Evolutionary conservation across 2,329 filamentous ascomycete species (phyloP).

Genomic region (Thielaviopsis cerberus): DNA sequence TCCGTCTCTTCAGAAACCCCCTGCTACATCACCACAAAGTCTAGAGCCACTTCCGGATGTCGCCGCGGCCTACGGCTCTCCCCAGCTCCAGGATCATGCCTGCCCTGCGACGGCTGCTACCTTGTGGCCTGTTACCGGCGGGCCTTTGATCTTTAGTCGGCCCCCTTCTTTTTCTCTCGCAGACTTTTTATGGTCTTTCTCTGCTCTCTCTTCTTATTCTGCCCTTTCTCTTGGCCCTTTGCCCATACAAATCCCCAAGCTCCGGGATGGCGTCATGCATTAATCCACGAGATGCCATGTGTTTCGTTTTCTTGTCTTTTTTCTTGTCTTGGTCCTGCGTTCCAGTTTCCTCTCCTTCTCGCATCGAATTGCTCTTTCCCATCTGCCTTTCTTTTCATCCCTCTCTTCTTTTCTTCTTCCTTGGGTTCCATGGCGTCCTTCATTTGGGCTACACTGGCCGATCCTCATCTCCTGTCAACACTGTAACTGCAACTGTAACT

Average conservation of each 20-base stretch:
- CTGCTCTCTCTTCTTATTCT: not conserved
- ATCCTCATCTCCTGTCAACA: too few species aligned
- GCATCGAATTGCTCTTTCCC: not conserved
- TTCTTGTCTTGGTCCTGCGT: not conserved
- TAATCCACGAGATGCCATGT: not conserved
- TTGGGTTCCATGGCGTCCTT: too few species aligned
- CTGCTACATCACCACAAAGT: too few species aligned
- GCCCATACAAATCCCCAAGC: not conserved
- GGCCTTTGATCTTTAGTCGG: too few species aligned
- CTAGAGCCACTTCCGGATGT: too few species aligned
- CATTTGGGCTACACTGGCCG: too few species aligned
- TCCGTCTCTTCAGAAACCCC: too few species aligned
- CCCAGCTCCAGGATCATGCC: not conserved
- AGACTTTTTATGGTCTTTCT: not conserved
- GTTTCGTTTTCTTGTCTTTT: not conserved
- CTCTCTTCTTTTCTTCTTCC: not conserved
- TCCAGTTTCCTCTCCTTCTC: not conserved
- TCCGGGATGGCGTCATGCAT: not conserved
- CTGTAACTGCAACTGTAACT: too few species aligned
- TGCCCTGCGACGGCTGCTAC: not conserved
- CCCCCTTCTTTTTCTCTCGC: not conserved
- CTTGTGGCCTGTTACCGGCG: not conserved
- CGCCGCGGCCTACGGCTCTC: not conserved
- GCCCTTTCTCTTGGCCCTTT: not conserved
- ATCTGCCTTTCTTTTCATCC: not conserved